Conservation (phyloP, 2,329 filamentous ascomycete species). For the Pestalotiopsis sp. region DNA sequence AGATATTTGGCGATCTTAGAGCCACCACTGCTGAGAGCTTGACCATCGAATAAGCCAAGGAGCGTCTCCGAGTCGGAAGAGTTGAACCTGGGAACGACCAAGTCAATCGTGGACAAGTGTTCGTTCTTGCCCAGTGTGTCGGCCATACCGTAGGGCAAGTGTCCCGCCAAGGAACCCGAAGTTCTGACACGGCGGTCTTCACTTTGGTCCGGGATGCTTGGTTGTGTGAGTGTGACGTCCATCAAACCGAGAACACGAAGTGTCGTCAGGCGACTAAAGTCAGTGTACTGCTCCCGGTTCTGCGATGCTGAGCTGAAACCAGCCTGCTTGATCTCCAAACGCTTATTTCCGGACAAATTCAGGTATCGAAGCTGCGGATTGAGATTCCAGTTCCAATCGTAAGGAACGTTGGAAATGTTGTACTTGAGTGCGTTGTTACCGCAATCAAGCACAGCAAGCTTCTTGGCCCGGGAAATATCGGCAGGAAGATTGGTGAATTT, state of each 20-base stretch:
- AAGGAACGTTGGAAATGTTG: constrained; percentile 98
- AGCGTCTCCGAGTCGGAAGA: constrained; percentile 88
- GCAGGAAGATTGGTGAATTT: constrained; percentile 96
- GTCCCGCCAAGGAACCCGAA: constrained; percentile 90
- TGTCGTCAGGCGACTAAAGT: constrained; percentile 83
- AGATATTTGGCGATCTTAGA: constrained; percentile 96
- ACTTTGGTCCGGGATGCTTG: constrained; percentile 90
- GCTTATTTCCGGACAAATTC: constrained; percentile 95
- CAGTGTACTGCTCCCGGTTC: constrained; percentile 74
- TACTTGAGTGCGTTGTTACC: constrained; percentile 96
- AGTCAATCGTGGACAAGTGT: constrained; percentile 91
- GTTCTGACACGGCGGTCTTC: constrained; percentile 94
- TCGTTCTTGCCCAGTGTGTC: constrained; percentile 92
- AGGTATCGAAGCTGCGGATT: constrained; percentile 94
- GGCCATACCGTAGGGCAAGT: constrained; percentile 94
- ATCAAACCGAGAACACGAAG: constrained; percentile 89
- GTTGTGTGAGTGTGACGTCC: constrained; percentile 94
- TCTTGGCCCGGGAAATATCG: constrained; percentile 91
- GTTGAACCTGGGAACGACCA: constrained; percentile 90
- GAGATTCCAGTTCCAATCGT: constrained; percentile 99
- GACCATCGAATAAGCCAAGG: constrained; percentile 93
- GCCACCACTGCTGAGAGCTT: constrained; percentile 82
- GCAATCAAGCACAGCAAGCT: constrained; percentile 88
- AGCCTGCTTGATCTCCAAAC: constrained; percentile 81
- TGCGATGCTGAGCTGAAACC: constrained; percentile 52